A percentile compares a stretch with the other conserved stretches of the same genome.
Evolutionary conservation across 2,329 filamentous ascomycete species (phyloP).

Genomic region (Trichoderma cornu-damae): DNA sequence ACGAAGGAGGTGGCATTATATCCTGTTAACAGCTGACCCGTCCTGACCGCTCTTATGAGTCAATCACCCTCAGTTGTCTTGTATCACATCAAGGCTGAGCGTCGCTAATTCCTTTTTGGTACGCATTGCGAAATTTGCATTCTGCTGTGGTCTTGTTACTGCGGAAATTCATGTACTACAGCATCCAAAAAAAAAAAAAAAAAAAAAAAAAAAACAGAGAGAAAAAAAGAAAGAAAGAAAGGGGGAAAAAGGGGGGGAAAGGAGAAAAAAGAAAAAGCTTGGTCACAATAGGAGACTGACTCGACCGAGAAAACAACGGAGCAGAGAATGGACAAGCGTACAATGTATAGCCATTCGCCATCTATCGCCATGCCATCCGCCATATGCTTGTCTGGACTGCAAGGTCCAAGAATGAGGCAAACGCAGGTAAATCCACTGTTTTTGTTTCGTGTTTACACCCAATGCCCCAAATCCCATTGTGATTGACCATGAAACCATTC

Average conservation of each 20-base stretch:
- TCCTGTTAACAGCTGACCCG: neutral
- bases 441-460: neutral
- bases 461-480: conserved; percentile 3
- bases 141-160: conserved; percentile 14
- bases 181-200: conserved; percentile 3
- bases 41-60: conserved; percentile 13
- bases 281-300: neutral
- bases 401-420: neutral
- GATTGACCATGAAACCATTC: conserved; percentile 6
- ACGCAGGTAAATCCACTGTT: conserved; percentile 5
- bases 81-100: conserved; percentile 12
- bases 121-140: conserved; percentile 16
- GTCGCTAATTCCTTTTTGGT: conserved; percentile 14
- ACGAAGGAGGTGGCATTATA: conserved; percentile 4
- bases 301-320: conserved; percentile 2
- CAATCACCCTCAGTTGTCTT: conserved; percentile 5
- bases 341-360: conserved; percentile 1
- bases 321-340: neutral
- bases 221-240: conserved; percentile 1
- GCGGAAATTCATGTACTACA: conserved; percentile 3
- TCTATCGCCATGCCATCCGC: neutral
- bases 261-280: too few relatives aligned
- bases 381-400: neutral
- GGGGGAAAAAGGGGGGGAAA: too few relatives aligned
- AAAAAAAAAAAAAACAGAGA: neutral